Conservation (phyloP, 2,329 filamentous ascomycete genomes). For the Eutypella sp. region DNA sequence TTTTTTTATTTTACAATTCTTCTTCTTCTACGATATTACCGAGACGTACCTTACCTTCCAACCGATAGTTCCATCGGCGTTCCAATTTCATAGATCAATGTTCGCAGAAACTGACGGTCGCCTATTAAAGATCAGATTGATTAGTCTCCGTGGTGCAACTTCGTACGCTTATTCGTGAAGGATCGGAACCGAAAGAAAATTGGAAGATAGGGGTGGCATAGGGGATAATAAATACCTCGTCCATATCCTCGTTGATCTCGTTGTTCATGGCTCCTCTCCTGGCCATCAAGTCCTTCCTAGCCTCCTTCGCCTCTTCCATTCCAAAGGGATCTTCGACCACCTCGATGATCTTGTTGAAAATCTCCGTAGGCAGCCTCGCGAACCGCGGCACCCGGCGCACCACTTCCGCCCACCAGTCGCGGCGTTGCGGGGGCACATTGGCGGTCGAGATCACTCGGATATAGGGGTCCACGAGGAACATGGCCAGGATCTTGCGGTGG, state of each 20-base stretch:
- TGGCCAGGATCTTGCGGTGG: constrained; percentile 50
- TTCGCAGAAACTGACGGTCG: background rate
- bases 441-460: constrained; percentile 41
- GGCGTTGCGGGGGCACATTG: constrained; percentile 34
- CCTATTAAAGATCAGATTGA: too few species aligned
- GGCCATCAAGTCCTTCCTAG: background rate
- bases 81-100: background rate
- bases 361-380: background rate
- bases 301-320: background rate
- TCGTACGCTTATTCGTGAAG: too few species aligned
- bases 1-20: too few species aligned
- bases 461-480: constrained; percentile 56
- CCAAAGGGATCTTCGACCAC: background rate
- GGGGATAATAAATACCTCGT: too few species aligned
- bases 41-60: too few species aligned
- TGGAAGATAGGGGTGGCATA: too few species aligned
- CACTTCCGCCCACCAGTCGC: constrained; percentile 30
- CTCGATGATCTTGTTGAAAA: background rate
- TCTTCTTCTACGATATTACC: too few species aligned
- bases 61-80: background rate
- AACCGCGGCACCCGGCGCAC: constrained; percentile 1
- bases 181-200: too few species aligned
- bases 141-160: too few species aligned
- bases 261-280: background rate
- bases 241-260: background rate